phyloP scores from a whole-genome alignment of 805 yeast genomes.

The Yamadazyma sp. region DNA sequence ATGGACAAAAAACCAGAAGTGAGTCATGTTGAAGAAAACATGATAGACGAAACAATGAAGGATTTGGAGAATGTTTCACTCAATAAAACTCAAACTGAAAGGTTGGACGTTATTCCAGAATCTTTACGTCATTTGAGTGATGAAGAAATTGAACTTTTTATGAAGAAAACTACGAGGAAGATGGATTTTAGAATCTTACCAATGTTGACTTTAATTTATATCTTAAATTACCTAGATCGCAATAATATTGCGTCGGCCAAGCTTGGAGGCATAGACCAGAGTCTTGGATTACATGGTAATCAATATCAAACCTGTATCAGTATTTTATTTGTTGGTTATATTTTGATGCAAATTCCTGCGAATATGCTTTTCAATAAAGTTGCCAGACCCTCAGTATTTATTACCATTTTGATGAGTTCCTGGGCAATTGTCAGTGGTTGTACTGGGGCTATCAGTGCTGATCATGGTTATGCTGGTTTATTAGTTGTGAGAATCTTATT shows the following conservation, averaged over 20 bases:
- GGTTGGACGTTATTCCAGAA: conserved; percentile 22
- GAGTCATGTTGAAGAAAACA: conserved; percentile 2
- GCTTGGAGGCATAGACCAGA: conserved; percentile 47
- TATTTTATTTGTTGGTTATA: conserved; percentile 50
- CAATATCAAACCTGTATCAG: conserved; percentile 52
- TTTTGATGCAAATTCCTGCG: conserved; percentile 46
- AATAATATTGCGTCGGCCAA: conserved; percentile 55
- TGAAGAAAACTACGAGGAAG: conserved; percentile 42
- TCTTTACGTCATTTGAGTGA: conserved; percentile 26
- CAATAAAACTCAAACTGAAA: background rate
- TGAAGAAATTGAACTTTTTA: conserved; percentile 44
- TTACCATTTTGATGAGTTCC: conserved; percentile 45
- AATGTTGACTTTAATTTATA: conserved; percentile 47
- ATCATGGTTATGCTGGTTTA: conserved; percentile 37
- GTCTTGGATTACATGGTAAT: conserved; percentile 37
- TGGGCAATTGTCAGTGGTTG: conserved; percentile 52
- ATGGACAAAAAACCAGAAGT: conserved; percentile 7
- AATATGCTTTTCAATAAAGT: conserved; percentile 44
- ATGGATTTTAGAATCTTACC: conserved; percentile 51
- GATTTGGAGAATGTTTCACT: background rate
- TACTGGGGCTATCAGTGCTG: conserved; percentile 43
- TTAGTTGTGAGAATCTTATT: conserved; percentile 45
- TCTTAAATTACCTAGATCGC: conserved; percentile 51
- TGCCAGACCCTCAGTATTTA: conserved; percentile 50
- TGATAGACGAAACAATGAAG: background rate